These are phyloP conservation scores for Hibiscus syriacus DNA, from an alignment of 345 rosid genomes.

Conservation along the genomic window DNA sequence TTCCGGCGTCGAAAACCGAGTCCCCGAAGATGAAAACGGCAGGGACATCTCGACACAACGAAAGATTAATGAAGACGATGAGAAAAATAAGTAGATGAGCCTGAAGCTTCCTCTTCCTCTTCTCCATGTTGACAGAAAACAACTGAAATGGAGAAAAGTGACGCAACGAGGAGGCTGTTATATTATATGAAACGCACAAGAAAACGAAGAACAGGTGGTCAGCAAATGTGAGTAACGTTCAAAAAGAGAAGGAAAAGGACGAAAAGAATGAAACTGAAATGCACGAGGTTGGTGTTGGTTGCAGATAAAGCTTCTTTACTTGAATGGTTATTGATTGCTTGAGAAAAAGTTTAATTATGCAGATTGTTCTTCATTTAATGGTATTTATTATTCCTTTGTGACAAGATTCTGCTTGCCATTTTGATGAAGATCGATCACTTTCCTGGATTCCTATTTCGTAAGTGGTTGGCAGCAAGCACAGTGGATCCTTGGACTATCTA, in stretches of 20 bases:
- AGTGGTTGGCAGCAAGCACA: too few species aligned
- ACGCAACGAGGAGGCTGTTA: neutral
- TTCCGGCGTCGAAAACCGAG: conserved; percentile 62
- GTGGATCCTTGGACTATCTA: too few species aligned
- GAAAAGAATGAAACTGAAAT: conserved; percentile 1
- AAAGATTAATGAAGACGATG: neutral
- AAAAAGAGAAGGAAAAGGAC: neutral
- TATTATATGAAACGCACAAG: neutral
- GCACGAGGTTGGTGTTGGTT: conserved; percentile 3
- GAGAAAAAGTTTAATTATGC: neutral
- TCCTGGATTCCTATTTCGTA: too few species aligned
- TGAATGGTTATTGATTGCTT: too few species aligned
- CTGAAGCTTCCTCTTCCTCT: conserved; percentile 1
- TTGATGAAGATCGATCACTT: too few species aligned
- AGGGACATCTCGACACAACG: conserved; percentile 21
- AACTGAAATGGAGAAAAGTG: neutral
- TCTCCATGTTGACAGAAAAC: neutral
- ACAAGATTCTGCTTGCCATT: too few species aligned
- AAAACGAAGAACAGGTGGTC: neutral
- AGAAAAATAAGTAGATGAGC: neutral
- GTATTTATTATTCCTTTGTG: neutral
- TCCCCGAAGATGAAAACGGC: conserved; percentile 61
- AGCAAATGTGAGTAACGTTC: neutral
- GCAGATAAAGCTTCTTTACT: too few species aligned
- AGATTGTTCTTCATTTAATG: neutral